These are phyloP conservation scores for Pisolithus microcarpus DNA, from an alignment of 768 basidiomycete species.

Conservation along the genomic window DNA sequence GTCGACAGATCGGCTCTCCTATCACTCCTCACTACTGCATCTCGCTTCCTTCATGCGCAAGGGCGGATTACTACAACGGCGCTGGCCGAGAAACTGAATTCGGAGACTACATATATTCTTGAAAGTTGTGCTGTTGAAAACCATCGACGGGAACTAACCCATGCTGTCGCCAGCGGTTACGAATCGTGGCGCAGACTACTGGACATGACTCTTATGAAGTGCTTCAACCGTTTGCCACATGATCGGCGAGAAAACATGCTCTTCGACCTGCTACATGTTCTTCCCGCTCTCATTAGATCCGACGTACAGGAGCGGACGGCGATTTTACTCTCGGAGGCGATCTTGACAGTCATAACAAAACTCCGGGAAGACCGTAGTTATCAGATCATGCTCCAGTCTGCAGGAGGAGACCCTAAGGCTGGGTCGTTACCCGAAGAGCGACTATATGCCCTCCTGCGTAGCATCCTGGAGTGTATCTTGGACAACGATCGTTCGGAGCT, in stretches of 20 bases:
- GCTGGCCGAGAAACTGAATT: slow-evolving; percentile 58
- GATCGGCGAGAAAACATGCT: slow-evolving; percentile 83
- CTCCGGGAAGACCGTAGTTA: slow-evolving; percentile 77
- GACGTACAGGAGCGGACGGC: slow-evolving; percentile 67
- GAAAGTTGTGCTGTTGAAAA: slow-evolving; percentile 85
- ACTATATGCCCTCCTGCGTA: slow-evolving; percentile 65
- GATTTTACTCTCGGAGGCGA: slow-evolving; percentile 76
- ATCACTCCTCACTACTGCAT: slow-evolving; percentile 56
- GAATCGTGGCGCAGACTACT: slow-evolving; percentile 81
- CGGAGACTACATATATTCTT: slow-evolving; percentile 70
- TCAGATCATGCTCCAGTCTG: slow-evolving; percentile 59
- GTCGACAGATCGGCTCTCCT: slow-evolving; percentile 70
- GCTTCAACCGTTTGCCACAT: slow-evolving; percentile 75
- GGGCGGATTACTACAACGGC: slow-evolving; percentile 56
- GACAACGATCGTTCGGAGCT: slow-evolving; percentile 75
- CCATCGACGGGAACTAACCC: slow-evolving; percentile 71
- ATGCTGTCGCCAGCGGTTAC: slow-evolving; percentile 63
- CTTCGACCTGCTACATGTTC: slow-evolving; percentile 81
- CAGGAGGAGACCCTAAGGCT: slow-evolving; percentile 53
- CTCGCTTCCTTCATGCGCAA: slow-evolving; percentile 57
- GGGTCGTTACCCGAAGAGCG: slow-evolving; percentile 76
- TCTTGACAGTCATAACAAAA: slow-evolving; percentile 79
- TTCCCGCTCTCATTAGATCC: slow-evolving; percentile 63
- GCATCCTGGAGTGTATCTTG: slow-evolving; percentile 65
- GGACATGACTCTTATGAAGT: slow-evolving; percentile 80